phyloP scores from a whole-genome alignment of 352 stramenopile genomes.

The Blastocystis sp. region DNA sequence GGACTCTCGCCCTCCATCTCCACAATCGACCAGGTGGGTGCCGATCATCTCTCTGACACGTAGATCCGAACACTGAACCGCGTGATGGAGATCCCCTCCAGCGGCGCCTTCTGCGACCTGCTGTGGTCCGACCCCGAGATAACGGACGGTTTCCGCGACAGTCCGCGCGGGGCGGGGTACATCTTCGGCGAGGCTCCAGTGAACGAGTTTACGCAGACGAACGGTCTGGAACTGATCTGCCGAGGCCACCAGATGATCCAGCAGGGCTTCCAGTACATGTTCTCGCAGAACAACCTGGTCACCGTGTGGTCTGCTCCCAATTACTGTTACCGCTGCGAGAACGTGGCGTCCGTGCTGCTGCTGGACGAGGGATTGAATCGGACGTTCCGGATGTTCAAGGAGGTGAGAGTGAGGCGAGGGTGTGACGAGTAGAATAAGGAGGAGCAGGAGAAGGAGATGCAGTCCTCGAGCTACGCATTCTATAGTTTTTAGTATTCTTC shows the following conservation, averaged over 20 bases:
- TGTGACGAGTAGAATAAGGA: constrained; percentile 57
- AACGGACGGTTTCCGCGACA: constrained; percentile 84
- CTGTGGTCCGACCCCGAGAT: constrained; percentile 90
- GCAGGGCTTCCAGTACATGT: constrained; percentile 87
- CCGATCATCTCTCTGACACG: constrained; percentile 1
- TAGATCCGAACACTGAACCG: constrained; percentile 83
- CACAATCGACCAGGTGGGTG: constrained; percentile 80
- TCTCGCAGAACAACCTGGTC: constrained; percentile 80
- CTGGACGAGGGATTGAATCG: constrained; percentile 88
- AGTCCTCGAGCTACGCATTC: constrained; percentile 43
- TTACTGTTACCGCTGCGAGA: constrained; percentile 97
- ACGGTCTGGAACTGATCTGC: constrained; percentile 82
- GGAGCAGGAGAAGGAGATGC: constrained; percentile 39
- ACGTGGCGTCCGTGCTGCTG: constrained; percentile 94
- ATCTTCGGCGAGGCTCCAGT: constrained; percentile 82
- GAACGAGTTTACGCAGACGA: constrained; percentile 83
- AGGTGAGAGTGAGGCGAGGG: not conserved
- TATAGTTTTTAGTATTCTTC: constrained; percentile 62
- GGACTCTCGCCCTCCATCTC: constrained; percentile 81
- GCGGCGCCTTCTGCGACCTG: constrained; percentile 97
- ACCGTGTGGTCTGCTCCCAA: constrained; percentile 98
- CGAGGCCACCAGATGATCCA: constrained; percentile 84
- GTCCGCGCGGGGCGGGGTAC: constrained; percentile 80
- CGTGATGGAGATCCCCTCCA: constrained; percentile 96
- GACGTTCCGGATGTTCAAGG: constrained; percentile 71